A percentile compares a stretch with the other conserved stretches of the same genome.
Evolutionary conservation across 1,139 yeast species (phyloP).

Genomic region (Keqinozyma sinolaborantium): DNA sequence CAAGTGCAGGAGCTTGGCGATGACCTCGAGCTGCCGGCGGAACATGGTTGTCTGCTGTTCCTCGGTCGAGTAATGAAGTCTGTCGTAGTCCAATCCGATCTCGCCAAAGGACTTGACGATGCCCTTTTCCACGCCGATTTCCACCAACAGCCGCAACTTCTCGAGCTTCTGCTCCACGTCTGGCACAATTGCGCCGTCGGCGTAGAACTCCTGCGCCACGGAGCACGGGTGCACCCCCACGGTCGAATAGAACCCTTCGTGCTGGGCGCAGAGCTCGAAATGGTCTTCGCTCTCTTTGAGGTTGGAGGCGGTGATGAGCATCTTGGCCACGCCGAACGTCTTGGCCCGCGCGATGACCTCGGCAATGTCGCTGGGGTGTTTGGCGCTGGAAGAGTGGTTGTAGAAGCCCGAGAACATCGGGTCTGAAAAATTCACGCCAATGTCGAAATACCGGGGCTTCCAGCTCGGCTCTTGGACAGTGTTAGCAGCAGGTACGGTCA

Average conservation of each 20-base stretch:
- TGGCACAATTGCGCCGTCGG: constrained; percentile 12
- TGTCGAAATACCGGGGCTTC: constrained; percentile 46
- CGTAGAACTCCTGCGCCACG: constrained; percentile 57
- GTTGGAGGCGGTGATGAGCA: constrained; percentile 83
- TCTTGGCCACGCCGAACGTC: constrained; percentile 58
- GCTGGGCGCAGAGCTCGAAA: constrained; percentile 28
- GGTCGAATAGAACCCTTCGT: constrained; percentile 53
- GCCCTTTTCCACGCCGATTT: constrained; percentile 46
- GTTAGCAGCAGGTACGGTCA: too few species aligned
- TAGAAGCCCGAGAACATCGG: constrained; percentile 82
- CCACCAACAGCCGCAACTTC: constrained; percentile 47
- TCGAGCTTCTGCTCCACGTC: constrained; percentile 36
- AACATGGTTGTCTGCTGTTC: constrained; percentile 69
- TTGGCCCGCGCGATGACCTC: constrained; percentile 67
- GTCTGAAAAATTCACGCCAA: constrained; percentile 85
- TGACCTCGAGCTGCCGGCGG: constrained; percentile 63
- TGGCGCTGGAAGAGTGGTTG: constrained; percentile 50
- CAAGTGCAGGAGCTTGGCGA: constrained; percentile 43
- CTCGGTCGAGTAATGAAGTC: constrained; percentile 71
- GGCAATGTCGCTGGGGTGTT: constrained; percentile 66
- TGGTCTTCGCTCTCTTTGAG: constrained; percentile 57
- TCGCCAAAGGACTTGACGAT: constrained; percentile 82
- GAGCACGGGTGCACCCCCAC: constrained; percentile 96
- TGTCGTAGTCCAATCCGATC: constrained; percentile 89
- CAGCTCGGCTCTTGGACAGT: too few species aligned